A percentile compares a stretch with the other conserved stretches of the same genome.
phyloP scores from a whole-genome alignment of 2,329 filamentous ascomycete genomes.

The Dactylonectria macrodidyma region DNA sequence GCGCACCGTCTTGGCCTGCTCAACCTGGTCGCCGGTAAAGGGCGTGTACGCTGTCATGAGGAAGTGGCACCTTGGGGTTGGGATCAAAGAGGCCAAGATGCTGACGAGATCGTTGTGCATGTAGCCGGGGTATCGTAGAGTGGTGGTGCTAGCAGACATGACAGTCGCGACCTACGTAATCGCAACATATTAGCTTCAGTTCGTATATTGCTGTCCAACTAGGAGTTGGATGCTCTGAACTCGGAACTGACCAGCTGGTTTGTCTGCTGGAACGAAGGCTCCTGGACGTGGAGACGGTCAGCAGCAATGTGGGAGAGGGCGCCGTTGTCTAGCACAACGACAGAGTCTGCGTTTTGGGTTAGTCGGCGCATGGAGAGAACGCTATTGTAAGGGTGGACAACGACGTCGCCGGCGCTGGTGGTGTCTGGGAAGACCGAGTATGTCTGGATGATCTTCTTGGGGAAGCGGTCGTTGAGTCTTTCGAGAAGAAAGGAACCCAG shows the following conservation, averaged over 20 bases:
- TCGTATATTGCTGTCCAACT: not conserved
- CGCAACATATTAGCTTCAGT: not conserved
- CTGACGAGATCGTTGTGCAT: constrained; percentile 99
- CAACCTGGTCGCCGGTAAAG: constrained; percentile 95
- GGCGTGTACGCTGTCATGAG: constrained; percentile 98
- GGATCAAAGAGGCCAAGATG: constrained; percentile 95
- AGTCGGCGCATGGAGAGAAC: constrained; percentile 90
- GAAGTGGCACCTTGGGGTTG: constrained; percentile 97
- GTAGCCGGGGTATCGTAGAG: constrained; percentile 95
- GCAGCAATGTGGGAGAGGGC: constrained; percentile 94
- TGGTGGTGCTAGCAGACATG: constrained; percentile 98
- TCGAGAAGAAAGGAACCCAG: constrained; percentile 95
- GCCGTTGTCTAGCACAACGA: constrained; percentile 97
- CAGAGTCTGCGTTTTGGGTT: constrained; percentile 96
- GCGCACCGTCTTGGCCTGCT: constrained; percentile 96
- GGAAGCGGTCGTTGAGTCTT: constrained; percentile 95
- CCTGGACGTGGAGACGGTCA: constrained; percentile 93
- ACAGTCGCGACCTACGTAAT: constrained; percentile 83
- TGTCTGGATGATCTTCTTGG: constrained; percentile 99
- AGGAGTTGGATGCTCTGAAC: not conserved
- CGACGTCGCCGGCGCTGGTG: constrained; percentile 87
- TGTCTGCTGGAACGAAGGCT: constrained; percentile 96
- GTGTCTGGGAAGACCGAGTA: constrained; percentile 99
- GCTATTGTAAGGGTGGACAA: constrained; percentile 99
- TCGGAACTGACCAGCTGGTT: constrained; percentile 85